Evolutionary conservation across 371 early-diverging fungal species (phyloP), one percentile per base, ranked within the genome.

Genomic region (Circinella umbellata): DNA sequence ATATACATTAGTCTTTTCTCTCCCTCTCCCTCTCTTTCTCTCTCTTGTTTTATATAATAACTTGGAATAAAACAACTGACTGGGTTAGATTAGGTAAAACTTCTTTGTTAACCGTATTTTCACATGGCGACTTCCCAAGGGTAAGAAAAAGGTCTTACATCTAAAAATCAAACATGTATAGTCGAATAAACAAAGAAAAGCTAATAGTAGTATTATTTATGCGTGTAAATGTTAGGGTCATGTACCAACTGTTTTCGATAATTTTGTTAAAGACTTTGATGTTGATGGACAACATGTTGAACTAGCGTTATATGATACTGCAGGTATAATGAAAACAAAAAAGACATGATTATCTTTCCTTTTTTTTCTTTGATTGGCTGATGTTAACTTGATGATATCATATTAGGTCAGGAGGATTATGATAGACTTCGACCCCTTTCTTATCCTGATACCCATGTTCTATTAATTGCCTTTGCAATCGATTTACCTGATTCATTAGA

Each of bases 281-380:
- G 88, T 91, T 3, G 89, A 91, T 70, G 90, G 90, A 39, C 88
- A 90, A 65, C 90, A 87, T 46, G 87, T 92, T 66, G 89, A 89
- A 73, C 74, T 95, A 37, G 90, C 90, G 34, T 80, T 96, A 53
- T 94, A 93, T 92, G 96, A 94, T 83, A 95, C 96, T 17, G 92
- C 93, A 37, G 94, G 96, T 65, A 90, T 51, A 27, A 64, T 27
- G 13, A 53, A 17, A 13, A 57, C 1, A 57, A 18, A n/a, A 57
- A 57, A 57, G 27, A 34, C n/a, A 9, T 57, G 57, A 14, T 14
- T 54, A 54, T 14, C n/a, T 54, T n/a, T n/a, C 8, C 20, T n/a
- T 54, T 11, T 11, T n/a, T 54, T 10, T 54, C 47, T 47, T 47
- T 27, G 27, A 27, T 27, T 2, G 27, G 27, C 2, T 51, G 15